Conservation (phyloP, 176 grass and related monocot species). For the Zea luxurians region DNA sequence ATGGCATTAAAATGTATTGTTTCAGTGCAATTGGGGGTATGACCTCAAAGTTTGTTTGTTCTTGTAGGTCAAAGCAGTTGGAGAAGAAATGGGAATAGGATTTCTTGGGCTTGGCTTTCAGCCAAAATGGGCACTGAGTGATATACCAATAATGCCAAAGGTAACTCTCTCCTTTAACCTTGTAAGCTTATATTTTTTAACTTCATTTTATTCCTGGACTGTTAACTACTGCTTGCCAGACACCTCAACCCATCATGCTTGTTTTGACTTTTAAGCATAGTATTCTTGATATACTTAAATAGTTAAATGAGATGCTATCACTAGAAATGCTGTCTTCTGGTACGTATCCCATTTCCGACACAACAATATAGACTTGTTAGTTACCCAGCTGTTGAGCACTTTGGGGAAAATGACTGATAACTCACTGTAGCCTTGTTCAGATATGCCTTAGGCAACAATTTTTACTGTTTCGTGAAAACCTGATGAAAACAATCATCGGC, state of each 20-base stretch:
- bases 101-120: slow-evolving; percentile 98
- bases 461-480: too few species aligned
- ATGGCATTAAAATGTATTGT: background rate
- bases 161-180: slow-evolving; percentile 43
- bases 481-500: too few species aligned
- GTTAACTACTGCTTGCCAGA: background rate
- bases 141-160: slow-evolving; percentile 97
- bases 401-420: background rate
- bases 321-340: background rate
- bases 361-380: background rate
- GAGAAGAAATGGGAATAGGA: slow-evolving; percentile 94
- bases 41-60: slow-evolving; percentile 9
- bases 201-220: background rate
- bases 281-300: slow-evolving; percentile 14
- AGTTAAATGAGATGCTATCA: background rate
- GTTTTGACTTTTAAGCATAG: background rate
- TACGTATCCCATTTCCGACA: slow-evolving; percentile 1
- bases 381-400: background rate
- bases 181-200: background rate
- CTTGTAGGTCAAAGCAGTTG: slow-evolving; percentile 88
- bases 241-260: background rate
- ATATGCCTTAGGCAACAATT: too few species aligned
- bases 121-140: slow-evolving; percentile 71
- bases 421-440: too few species aligned
- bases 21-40: slow-evolving; percentile 7